Evolutionary conservation across 139 green algal species (phyloP).

Genomic region (Chlorella vulgaris): DNA sequence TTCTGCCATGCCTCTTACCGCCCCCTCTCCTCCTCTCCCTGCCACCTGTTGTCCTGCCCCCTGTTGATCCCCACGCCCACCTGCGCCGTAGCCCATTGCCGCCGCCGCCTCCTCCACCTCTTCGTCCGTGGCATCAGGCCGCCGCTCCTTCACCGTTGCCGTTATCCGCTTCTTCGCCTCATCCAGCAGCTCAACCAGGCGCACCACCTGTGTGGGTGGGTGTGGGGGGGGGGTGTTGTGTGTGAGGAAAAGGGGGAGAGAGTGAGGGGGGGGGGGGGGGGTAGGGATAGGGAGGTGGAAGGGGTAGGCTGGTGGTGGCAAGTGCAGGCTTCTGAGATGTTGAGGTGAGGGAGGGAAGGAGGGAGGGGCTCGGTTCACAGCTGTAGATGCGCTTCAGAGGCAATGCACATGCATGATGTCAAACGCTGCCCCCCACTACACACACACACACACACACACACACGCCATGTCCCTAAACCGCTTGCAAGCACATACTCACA

Average conservation of each 20-base stretch:
- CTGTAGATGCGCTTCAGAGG: no score
- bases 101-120: slow-evolving; percentile 74
- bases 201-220: slow-evolving; percentile 66
- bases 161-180: slow-evolving; percentile 83
- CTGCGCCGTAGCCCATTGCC: slow-evolving; percentile 90
- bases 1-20: no score
- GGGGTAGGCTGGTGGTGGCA: not conserved
- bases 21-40: no score
- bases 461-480: not conserved
- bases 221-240: not conserved
- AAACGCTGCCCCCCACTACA: no score
- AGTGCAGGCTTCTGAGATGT: no score
- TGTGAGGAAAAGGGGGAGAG: not conserved
- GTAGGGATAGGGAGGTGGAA: not conserved
- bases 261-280: not conserved
- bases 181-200: slow-evolving; percentile 95
- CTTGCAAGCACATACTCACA: slow-evolving; percentile 23
- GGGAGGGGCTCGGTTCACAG: no score
- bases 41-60: no score
- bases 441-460: no score
- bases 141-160: slow-evolving; percentile 68
- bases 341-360: no score
- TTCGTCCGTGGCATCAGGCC: slow-evolving; percentile 39
- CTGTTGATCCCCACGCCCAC: not conserved
- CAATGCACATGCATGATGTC: not conserved